Percentiles rank a stretch among this genome's conserved stretches.
Conservation (phyloP, 306 rosid species). For the Cucurbita argyrosperma region DNA sequence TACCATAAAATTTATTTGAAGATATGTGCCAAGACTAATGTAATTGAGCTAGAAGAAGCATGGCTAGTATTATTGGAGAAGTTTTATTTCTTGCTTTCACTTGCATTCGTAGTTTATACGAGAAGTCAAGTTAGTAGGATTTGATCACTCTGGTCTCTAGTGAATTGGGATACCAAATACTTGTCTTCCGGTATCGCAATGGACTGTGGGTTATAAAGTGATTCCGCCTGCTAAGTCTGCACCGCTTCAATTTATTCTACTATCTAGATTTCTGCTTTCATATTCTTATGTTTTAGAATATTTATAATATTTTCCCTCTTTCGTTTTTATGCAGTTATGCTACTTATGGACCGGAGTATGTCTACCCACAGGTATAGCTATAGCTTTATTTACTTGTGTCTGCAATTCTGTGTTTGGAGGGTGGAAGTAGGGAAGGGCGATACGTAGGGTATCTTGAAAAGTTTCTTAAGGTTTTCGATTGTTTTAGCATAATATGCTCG, state of each 20-base stretch:
- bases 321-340: constrained; percentile 50
- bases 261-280: neutral
- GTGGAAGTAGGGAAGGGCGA: constrained; percentile 1
- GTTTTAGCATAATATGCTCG: constrained; percentile 2
- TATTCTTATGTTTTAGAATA: neutral
- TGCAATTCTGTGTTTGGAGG: neutral
- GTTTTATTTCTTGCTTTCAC: constrained; percentile 8
- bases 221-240: neutral
- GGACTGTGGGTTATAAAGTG: neutral
- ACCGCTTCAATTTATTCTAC: neutral
- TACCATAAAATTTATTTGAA: constrained; percentile 16
- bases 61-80: constrained; percentile 10
- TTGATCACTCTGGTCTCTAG: neutral
- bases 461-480: neutral
- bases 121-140: constrained; percentile 7
- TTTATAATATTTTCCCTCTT: neutral
- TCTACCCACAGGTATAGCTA: constrained; percentile 56
- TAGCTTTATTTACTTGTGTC: constrained; percentile 1
- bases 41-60: constrained; percentile 20
- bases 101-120: neutral
- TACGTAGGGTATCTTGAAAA: neutral
- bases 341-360: constrained; percentile 72
- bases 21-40: constrained; percentile 13
- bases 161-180: neutral
- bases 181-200: neutral